Base-by-base conservation (phyloP, 768 basidiomycete genomes). In the Pisolithus marmoratus region DNA sequence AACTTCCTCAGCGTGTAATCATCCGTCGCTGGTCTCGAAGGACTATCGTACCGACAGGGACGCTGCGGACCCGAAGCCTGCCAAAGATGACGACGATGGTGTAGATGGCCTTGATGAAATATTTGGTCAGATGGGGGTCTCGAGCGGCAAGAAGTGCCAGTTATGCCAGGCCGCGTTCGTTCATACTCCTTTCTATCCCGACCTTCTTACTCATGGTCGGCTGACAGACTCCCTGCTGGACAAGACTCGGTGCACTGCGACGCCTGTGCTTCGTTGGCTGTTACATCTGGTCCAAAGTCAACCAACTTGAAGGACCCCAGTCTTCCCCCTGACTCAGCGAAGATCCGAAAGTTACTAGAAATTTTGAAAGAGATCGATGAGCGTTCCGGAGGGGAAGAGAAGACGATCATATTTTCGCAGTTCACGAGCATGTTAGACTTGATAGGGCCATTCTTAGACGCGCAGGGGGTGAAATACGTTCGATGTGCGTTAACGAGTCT, bases 371-470 rank as follows among this genome's bases (percentile, higher is more conserved):
- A 82, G 17, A 82, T 93, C 48, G 79, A 84, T 15, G 70, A 75
- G 45, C 74, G 80, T 48, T 75, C 81, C 11, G 69, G 79, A 14
- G 65, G 75, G 15, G 68, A 72, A 54, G 92, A 96, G 64, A 99
- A 97, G 78, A 95, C 94, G 0, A 98, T 98, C 56, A 84, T 99
- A 20, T 98, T 97, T 64, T 94, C 91, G 0, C 94, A 96, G 63
- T 91, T 91, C 56, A 97, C 95, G 1, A 76, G 79, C 48, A 83
- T 90, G 87, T 72, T 99, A 54, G 83, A 94, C 65, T 64, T 97
- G 51, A 76, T 96, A 42, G 82, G 94, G 68, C 88, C 86, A 0
- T 96, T 96, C 71, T 72, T 99, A 68, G 73, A 72, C 26, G 77
- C 80, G 3, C 72, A 76, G 12, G 81, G 82, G 0, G 74, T 94